phyloP scores from a whole-genome alignment of 495 filamentous ascomycete species.

The Choiromyces venosus region DNA sequence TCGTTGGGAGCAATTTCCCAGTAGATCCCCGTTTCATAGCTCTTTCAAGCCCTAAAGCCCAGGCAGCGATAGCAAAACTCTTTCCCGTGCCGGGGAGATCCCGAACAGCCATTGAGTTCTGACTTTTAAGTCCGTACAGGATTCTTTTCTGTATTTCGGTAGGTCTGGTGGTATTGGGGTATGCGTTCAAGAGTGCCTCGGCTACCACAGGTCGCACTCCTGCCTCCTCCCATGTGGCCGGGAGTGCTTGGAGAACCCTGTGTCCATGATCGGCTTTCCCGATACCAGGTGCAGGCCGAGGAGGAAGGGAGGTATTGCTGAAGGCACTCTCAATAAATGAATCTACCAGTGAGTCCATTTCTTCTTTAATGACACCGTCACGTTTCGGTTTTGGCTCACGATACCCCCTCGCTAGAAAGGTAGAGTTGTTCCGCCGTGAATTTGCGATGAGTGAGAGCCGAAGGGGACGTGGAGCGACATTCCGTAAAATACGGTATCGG shows the following conservation, averaged over 20 bases:
- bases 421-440: neutral
- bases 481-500: slow-evolving; percentile 20
- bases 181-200: slow-evolving; percentile 25
- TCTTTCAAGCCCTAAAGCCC: slow-evolving; percentile 34
- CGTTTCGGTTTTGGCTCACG: neutral
- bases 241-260: neutral
- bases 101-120: slow-evolving; percentile 28
- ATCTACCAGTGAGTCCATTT: slow-evolving; percentile 5
- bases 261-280: neutral
- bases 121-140: slow-evolving; percentile 23
- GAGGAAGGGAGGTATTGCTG: neutral
- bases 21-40: slow-evolving; percentile 1
- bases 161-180: slow-evolving; percentile 21
- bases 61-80: slow-evolving; percentile 38
- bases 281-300: neutral
- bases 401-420: neutral
- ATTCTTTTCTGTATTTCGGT: slow-evolving; percentile 32
- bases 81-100: slow-evolving; percentile 36
- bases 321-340: neutral
- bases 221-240: slow-evolving; percentile 20
- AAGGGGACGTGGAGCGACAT: neutral
- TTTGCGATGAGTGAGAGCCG: neutral
- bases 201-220: slow-evolving; percentile 32
- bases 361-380: neutral
- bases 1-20: slow-evolving; percentile 22